Base-by-base conservation (phyloP, 2,329 filamentous ascomycete species). In the Immersiporthe knoxdaviesiana region DNA sequence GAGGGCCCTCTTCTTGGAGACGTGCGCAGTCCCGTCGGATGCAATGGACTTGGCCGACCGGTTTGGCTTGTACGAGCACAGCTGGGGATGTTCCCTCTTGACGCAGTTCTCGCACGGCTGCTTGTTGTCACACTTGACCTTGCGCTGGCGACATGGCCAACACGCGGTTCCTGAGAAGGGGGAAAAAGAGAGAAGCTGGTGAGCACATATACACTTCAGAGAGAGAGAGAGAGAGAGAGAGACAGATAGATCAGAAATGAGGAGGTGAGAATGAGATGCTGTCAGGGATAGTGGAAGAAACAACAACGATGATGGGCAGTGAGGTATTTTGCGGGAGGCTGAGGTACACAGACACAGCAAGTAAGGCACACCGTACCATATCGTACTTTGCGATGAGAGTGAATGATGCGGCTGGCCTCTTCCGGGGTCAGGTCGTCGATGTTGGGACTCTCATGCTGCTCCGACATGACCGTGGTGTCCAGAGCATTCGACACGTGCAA, bases 121-220 rank as follows among this genome's bases (percentile, higher is more conserved):
- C 77, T 90, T 88, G 77, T 90, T 90, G 79, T 90, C 88, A 77
- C 88, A 91, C 79, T 90, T 90, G 54, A 91, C 88, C 78, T 91
- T 90, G 72, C 88, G 84, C 77, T 90, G 88, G 60, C 88, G 83
- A 75, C 88, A 91, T 16, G 88, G 88, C 88, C 88, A 91, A 74
- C 88, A 91, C 5, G 87, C 87, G 56, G 87, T 89, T 69, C 87
- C 87, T 89, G 74, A 4, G 21, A 66, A 72, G 67, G 72, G 27
- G 59, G 35, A 47, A 21, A 10, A 8, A 30, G 27, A 41, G 37
- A 4, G 44, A 35, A 39, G 52, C 21, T 47, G 21, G 50, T 67
- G n/a, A 37, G 37, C 32, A 63, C 5, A 56, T 6, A 56, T 47
- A 27, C 30, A 21, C 35, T 7, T 27, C 27, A 24, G 27, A 8